phyloP scores from a whole-genome alignment of 768 basidiomycete genomes.

The Pleurotus tuoliensis region DNA sequence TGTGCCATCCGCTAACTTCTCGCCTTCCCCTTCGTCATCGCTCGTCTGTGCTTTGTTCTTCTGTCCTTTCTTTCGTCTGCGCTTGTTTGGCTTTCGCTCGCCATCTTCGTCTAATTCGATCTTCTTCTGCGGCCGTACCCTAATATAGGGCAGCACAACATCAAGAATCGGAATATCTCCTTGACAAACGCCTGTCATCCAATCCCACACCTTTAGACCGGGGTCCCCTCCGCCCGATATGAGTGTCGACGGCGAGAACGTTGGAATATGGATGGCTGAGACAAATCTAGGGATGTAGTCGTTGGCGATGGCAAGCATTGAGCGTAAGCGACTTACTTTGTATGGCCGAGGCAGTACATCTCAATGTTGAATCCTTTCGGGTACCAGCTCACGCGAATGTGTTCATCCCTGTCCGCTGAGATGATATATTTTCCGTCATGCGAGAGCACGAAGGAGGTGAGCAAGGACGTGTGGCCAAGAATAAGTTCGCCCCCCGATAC shows the following conservation, averaged over 20 bases:
- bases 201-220: slow-evolving; percentile 74
- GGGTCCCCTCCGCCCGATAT: slow-evolving; percentile 90
- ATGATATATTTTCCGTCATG: slow-evolving; percentile 71
- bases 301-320: not conserved
- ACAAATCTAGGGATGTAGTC: slow-evolving; percentile 55
- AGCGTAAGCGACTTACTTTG: slow-evolving; percentile 47
- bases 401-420: slow-evolving; percentile 93
- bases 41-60: slow-evolving; percentile 12
- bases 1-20: slow-evolving; percentile 14
- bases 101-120: slow-evolving; percentile 30
- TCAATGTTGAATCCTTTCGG: slow-evolving; percentile 86
- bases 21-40: slow-evolving; percentile 16
- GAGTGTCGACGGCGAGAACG: slow-evolving; percentile 40
- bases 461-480: slow-evolving; percentile 84
- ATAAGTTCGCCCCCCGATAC: slow-evolving; percentile 66
- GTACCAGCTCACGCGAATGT: slow-evolving; percentile 87
- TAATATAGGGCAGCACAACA: slow-evolving; percentile 46
- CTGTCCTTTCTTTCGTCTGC: slow-evolving; percentile 10
- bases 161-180: slow-evolving; percentile 49
- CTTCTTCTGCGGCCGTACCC: slow-evolving; percentile 27
- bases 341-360: slow-evolving; percentile 81
- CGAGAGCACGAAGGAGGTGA: slow-evolving; percentile 71
- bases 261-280: slow-evolving; percentile 73
- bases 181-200: slow-evolving; percentile 57
- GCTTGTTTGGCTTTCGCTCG: slow-evolving; percentile 11